Conservation (phyloP, 2,329 filamentous ascomycete species). For the Chrysosporium queenslandicum region DNA sequence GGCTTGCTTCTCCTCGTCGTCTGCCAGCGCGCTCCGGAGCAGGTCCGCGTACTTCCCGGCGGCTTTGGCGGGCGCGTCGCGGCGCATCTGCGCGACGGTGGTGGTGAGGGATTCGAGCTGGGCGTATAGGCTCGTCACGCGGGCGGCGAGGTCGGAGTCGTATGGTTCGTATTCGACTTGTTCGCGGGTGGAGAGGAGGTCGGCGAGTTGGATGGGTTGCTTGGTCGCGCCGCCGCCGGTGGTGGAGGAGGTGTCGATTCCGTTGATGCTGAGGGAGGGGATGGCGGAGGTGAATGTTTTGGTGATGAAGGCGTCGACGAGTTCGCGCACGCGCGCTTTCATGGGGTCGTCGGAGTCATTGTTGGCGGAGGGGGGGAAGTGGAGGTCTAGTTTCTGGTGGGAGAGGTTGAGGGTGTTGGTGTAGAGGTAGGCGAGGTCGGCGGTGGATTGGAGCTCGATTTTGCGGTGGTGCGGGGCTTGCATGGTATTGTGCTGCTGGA, state of each 20-base stretch:
- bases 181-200: conserved; percentile 31
- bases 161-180: conserved; percentile 41
- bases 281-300: conserved; percentile 37
- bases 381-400: conserved; percentile 40
- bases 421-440: conserved; percentile 42
- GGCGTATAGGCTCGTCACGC: conserved; percentile 38
- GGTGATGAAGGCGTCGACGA: conserved; percentile 39
- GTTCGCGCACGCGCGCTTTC: conserved; percentile 35
- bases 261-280: conserved; percentile 40
- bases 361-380: conserved; percentile 38
- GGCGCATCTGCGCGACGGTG: conserved; percentile 38
- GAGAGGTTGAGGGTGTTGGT: conserved; percentile 37
- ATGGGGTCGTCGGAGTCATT: conserved; percentile 32
- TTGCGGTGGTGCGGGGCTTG: conserved; percentile 37
- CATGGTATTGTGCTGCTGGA: conserved; percentile 15
- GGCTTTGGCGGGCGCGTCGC: conserved; percentile 36
- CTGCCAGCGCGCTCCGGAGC: conserved; percentile 28
- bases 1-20: conserved; percentile 35
- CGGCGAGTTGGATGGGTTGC: conserved; percentile 18
- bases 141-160: conserved; percentile 35
- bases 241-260: conserved; percentile 30
- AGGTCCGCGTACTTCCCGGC: conserved; percentile 32
- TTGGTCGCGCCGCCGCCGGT: neutral
- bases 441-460: conserved; percentile 42
- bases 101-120: conserved; percentile 41